These are phyloP conservation scores for Pleurotus tuber-regium DNA, from an alignment of 768 basidiomycete genomes.

Conservation along the genomic window DNA sequence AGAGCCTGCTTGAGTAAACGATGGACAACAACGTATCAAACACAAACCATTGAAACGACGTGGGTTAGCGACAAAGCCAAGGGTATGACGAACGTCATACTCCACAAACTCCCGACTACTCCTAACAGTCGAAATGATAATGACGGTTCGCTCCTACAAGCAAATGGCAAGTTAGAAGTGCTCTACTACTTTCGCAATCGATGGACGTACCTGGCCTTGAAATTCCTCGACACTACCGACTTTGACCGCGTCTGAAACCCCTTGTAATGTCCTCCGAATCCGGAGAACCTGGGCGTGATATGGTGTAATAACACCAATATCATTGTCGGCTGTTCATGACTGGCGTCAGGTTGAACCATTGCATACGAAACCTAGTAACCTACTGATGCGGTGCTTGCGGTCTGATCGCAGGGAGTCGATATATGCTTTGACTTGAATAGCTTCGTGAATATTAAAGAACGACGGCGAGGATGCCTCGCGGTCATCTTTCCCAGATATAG, in stretches of 20 bases:
- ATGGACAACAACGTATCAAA: background rate
- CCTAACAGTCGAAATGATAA: conserved; percentile 58
- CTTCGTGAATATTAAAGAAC: conserved; percentile 68
- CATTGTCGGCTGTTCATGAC: conserved; percentile 35
- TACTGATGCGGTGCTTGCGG: conserved; percentile 39
- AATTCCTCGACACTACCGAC: conserved; percentile 68
- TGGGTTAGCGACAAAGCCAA: conserved; percentile 57
- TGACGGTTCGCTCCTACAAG: conserved; percentile 50
- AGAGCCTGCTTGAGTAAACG: background rate
- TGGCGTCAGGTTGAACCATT: conserved; percentile 13
- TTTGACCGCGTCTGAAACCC: conserved; percentile 41
- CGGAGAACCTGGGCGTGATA: conserved; percentile 60
- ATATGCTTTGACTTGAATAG: conserved; percentile 50
- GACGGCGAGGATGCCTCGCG: conserved; percentile 69
- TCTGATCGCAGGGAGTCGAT: conserved; percentile 34
- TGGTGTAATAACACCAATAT: conserved; percentile 62
- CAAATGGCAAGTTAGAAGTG: background rate
- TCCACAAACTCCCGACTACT: conserved; percentile 49
- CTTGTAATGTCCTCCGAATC: conserved; percentile 36
- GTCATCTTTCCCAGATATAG: conserved; percentile 56
- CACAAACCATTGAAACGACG: conserved; percentile 56
- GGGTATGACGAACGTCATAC: conserved; percentile 50
- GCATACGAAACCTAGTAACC: conserved; percentile 13
- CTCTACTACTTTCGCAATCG: conserved; percentile 31
- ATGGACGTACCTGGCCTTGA: conserved; percentile 52